Conservation (phyloP, 108 stramenopile genomes). For the Pseudonitzschia pungens region DNA sequence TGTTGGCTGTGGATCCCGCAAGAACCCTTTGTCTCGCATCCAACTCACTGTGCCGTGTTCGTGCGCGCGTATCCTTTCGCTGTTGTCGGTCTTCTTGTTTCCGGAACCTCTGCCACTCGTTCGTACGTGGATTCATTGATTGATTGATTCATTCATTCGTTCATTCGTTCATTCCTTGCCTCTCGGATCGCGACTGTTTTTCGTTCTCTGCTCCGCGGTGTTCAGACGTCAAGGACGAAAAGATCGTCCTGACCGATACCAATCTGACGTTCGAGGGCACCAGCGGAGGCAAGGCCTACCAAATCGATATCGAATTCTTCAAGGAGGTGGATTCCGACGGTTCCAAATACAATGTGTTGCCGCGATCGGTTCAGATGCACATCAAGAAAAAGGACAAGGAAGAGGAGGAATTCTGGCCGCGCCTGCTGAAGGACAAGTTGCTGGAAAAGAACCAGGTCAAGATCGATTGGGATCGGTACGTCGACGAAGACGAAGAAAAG, state of each 20-base stretch:
- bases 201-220: not conserved
- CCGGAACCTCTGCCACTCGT: not conserved
- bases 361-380: constrained; percentile 90
- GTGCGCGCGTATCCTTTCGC: not conserved
- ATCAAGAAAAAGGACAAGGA: constrained; percentile 81
- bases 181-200: not conserved
- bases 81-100: not conserved
- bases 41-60: not conserved
- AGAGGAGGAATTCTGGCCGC: constrained; percentile 85
- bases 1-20: not conserved
- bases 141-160: no score
- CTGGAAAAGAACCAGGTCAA: constrained; percentile 93
- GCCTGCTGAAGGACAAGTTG: constrained; percentile 88
- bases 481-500: constrained; percentile 92
- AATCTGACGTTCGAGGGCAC: constrained; percentile 83
- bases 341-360: constrained; percentile 91
- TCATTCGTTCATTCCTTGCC: no score
- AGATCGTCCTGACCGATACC: constrained; percentile 78
- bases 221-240: constrained; percentile 90
- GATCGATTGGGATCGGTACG: constrained; percentile 96
- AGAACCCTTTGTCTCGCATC: no score
- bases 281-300: constrained; percentile 76
- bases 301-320: constrained; percentile 87
- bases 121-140: no score
- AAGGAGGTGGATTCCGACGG: constrained; percentile 82